phyloP scores from a whole-genome alignment of 2,329 filamentous ascomycete genomes.

The Ceratocystis eucalypticola region DNA sequence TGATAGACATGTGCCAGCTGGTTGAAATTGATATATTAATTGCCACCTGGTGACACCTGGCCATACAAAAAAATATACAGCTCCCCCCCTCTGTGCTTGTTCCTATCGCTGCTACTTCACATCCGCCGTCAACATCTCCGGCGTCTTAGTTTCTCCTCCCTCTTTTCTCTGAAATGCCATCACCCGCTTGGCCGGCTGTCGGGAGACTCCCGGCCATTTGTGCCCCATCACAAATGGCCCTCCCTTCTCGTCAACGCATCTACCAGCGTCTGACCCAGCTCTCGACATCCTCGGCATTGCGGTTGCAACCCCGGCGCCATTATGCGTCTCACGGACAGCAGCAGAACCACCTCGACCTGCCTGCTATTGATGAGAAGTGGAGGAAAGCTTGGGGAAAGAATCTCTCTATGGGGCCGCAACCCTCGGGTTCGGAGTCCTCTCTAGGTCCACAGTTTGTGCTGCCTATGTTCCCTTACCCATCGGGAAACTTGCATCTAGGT shows the following conservation, averaged over 20 bases:
- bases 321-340: not conserved
- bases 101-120: no score
- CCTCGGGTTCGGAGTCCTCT: conserved; percentile 12
- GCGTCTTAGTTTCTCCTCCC: not conserved
- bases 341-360: conserved; percentile 14
- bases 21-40: accelerated
- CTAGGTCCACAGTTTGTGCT: conserved; percentile 51
- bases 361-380: conserved; percentile 37
- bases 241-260: not conserved
- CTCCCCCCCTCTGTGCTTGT: not conserved
- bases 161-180: not conserved
- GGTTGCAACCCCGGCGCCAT: not conserved
- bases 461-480: conserved; percentile 90
- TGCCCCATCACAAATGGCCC: not conserved
- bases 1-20: not conserved
- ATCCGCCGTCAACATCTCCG: not conserved
- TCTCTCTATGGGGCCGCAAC: conserved; percentile 15
- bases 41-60: not conserved
- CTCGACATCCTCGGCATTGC: not conserved
- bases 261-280: conserved; percentile 7
- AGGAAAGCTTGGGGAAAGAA: conserved; percentile 32
- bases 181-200: not conserved
- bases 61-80: not conserved
- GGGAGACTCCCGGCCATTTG: conserved; percentile 5
- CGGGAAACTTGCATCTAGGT: conserved; percentile 71